Conservation (phyloP, 345 rosid species). For the Heritiera fomes region DNA sequence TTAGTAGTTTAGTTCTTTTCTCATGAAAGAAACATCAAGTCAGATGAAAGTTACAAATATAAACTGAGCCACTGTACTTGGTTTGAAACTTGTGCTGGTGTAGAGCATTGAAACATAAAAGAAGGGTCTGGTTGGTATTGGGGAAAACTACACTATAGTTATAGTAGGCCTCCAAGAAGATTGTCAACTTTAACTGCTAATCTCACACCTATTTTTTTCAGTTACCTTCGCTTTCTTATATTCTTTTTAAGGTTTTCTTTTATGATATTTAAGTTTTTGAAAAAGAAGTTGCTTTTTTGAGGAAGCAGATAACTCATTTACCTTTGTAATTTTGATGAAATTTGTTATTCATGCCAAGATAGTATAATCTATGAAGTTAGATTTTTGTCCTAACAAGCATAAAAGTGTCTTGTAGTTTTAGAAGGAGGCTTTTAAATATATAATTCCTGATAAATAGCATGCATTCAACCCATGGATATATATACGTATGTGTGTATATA, state of each 20-base stretch:
- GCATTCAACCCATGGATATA: neutral
- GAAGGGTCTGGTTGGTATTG: neutral
- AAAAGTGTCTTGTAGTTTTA: neutral
- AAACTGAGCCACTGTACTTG: neutral
- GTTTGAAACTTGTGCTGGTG: slow-evolving; percentile 4
- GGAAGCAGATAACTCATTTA: neutral
- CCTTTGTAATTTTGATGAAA: slow-evolving; percentile 5
- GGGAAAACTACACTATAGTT: neutral
- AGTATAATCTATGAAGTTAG: neutral
- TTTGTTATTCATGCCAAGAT: neutral
- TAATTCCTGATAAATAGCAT: neutral
- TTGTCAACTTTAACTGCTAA: neutral
- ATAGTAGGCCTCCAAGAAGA: slow-evolving; percentile 15
- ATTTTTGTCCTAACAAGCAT: slow-evolving; percentile 8
- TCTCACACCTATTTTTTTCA: neutral
- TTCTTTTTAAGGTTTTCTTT: neutral
- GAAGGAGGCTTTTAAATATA: slow-evolving; percentile 4
- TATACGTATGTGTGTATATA: neutral
- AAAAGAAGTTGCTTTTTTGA: neutral
- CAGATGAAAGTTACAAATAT: neutral
- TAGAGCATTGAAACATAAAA: neutral
- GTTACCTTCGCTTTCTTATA: neutral
- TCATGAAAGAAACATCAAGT: neutral
- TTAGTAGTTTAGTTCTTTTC: neutral
- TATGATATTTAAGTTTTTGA: neutral